Evolutionary conservation across 441 rosid genomes (phyloP).

Genomic region (Theobroma grandiflorum): DNA sequence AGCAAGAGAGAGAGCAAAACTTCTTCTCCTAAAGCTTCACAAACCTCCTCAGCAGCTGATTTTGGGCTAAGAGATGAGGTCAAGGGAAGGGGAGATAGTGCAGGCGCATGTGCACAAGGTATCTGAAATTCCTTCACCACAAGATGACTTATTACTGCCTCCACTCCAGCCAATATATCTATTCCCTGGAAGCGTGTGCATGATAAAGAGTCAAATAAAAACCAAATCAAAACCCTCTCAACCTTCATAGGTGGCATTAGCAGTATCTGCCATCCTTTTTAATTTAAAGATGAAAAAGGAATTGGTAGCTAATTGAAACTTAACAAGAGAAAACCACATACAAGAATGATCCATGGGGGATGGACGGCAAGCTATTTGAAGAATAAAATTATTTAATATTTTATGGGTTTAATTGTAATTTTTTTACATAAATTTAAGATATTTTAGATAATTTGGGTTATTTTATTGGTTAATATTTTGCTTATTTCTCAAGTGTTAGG

Average conservation of each 20-base stretch:
- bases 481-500: neutral
- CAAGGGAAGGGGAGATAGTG: constrained; percentile 53
- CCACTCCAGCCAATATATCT: constrained; percentile 69
- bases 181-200: constrained; percentile 50
- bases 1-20: neutral
- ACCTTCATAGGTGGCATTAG: neutral
- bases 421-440: neutral
- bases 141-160: constrained; percentile 70
- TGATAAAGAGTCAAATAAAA: neutral
- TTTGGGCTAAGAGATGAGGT: constrained; percentile 53
- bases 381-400: neutral
- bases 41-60: constrained; percentile 79
- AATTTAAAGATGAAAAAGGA: neutral
- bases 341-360: neutral
- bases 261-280: constrained; percentile 3
- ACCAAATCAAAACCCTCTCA: neutral
- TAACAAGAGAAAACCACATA: neutral
- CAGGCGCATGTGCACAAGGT: constrained; percentile 81
- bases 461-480: neutral
- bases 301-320: neutral
- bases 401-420: neutral
- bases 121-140: constrained; percentile 70
- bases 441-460: constrained; percentile 5
- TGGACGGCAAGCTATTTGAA: neutral
- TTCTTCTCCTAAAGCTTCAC: constrained; percentile 29